Evolutionary conservation across 129 eudicot species (phyloP).

Genomic region (Rutidosis leptorrhynchoides): DNA sequence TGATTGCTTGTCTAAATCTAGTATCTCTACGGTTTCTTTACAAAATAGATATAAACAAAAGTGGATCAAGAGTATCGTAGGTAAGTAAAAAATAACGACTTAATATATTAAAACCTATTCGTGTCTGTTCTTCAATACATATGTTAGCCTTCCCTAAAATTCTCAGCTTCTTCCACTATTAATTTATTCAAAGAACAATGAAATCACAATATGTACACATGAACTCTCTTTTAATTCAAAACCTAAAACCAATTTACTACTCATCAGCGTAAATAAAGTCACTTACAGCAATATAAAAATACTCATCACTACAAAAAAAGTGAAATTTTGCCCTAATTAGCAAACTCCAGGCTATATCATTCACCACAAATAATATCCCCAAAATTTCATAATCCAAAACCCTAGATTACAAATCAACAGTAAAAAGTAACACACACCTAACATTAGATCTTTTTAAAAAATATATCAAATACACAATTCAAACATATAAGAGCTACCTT

Average conservation of each 20-base stretch:
- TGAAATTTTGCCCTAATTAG: constrained; percentile 2
- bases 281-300: not conserved
- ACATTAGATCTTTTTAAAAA: not conserved
- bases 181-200: not conserved
- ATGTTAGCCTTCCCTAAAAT: not conserved
- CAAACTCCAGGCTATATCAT: not conserved
- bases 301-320: not conserved
- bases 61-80: not conserved
- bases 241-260: constrained; percentile 1
- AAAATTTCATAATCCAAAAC: constrained; percentile 13
- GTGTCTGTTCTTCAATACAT: not conserved
- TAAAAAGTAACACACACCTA: not conserved
- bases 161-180: not conserved
- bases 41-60: not conserved
- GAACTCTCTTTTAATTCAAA: not conserved
- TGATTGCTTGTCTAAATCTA: not conserved
- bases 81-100: not conserved
- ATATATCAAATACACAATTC: not conserved
- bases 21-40: not conserved
- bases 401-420: constrained; percentile 18
- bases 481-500: constrained; percentile 41
- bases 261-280: not conserved
- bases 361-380: not conserved
- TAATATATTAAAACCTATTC: not conserved
- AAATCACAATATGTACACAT: not conserved